phyloP scores from a whole-genome alignment of 208 protist genomes.

The Phytomonas sp. region DNA sequence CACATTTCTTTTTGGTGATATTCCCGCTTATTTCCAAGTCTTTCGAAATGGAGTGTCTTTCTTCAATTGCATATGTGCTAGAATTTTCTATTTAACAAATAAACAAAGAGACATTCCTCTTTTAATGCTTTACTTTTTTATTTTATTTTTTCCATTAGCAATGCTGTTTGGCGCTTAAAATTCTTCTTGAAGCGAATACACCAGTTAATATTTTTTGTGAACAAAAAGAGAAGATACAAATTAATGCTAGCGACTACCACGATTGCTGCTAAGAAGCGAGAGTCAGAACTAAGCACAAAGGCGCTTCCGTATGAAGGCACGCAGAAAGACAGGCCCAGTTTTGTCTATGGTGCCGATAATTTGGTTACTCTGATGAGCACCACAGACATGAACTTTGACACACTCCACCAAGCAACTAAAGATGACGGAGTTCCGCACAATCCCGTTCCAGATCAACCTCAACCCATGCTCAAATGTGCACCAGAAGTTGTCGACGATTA shows the following conservation, averaged over 20 bases:
- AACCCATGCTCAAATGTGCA: slow-evolving; percentile 70
- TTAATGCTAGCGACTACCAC: not conserved
- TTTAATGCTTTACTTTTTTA: not conserved
- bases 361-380: slow-evolving; percentile 10
- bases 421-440: slow-evolving; percentile 11
- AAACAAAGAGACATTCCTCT: not conserved
- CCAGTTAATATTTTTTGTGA: not conserved
- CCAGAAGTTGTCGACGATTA: slow-evolving; percentile 92
- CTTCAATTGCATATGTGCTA: not conserved
- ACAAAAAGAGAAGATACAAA: not conserved
- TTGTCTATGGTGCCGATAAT: not conserved
- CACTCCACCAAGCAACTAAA: slow-evolving; percentile 43
- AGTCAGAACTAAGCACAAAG: not conserved
- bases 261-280: not conserved
- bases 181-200: not conserved
- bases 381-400: slow-evolving; percentile 53
- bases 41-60: not conserved
- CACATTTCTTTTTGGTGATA: not conserved
- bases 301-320: not conserved
- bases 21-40: not conserved
- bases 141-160: not conserved
- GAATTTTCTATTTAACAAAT: not conserved
- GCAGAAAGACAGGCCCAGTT: not conserved
- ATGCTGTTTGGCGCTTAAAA: not conserved
- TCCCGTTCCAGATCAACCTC: slow-evolving; percentile 20